Evolutionary conservation across 2,329 filamentous ascomycete genomes (phyloP).

Genomic region (Hymenoscyphus salicellus): DNA sequence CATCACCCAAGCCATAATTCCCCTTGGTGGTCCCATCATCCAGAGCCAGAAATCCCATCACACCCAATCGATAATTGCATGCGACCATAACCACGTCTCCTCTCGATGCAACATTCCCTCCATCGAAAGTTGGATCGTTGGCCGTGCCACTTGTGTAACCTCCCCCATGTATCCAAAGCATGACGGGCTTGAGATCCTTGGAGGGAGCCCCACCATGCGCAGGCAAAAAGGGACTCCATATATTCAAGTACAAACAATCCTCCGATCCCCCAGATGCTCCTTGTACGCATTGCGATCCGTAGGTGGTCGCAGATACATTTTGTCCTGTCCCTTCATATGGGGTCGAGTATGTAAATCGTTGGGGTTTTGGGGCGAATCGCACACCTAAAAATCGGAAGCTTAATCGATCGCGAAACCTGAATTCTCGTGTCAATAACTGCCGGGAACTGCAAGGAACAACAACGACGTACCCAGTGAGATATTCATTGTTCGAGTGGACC

Average conservation of each 20-base stretch:
- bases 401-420: conserved; percentile 45
- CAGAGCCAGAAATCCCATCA: conserved; percentile 47
- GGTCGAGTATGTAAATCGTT: conserved; percentile 39
- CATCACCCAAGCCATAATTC: conserved; percentile 45
- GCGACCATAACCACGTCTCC: conserved; percentile 27
- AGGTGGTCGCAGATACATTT: conserved; percentile 44
- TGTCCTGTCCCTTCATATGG: conserved; percentile 43
- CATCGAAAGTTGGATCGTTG: conserved; percentile 25
- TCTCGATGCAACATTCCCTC: conserved; percentile 25
- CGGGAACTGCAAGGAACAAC: background rate
- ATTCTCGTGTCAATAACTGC: conserved; percentile 4
- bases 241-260: conserved; percentile 56
- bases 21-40: conserved; percentile 43
- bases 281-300: conserved; percentile 46
- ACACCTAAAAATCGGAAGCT: conserved; percentile 39
- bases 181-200: conserved; percentile 34
- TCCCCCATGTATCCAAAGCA: conserved; percentile 31
- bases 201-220: conserved; percentile 14
- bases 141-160: conserved; percentile 35
- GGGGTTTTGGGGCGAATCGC: conserved; percentile 27
- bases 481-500: conserved; percentile 43
- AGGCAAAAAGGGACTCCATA: conserved; percentile 51
- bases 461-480: conserved; percentile 43
- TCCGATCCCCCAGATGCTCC: conserved; percentile 35
- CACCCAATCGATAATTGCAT: conserved; percentile 46